These are phyloP conservation scores for Tolypocladium endophyticum DNA, from an alignment of 2,329 filamentous ascomycete genomes.

Conservation along the genomic window DNA sequence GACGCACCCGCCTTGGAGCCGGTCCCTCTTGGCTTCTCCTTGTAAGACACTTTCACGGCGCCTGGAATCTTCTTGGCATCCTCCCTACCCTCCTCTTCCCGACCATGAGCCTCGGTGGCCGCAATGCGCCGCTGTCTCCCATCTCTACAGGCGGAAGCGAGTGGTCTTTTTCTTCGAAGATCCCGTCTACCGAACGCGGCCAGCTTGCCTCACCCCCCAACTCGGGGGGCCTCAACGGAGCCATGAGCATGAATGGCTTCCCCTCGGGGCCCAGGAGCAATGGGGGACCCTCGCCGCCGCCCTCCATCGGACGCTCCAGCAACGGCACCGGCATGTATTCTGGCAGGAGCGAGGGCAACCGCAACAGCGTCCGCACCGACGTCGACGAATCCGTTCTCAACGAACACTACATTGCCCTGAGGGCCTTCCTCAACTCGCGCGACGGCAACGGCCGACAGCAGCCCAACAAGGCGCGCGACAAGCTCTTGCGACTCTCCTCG, in stretches of 20 bases:
- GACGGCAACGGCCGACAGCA: slow-evolving; percentile 66
- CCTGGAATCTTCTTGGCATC: slow-evolving; percentile 11
- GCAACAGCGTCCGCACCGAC: slow-evolving; percentile 47
- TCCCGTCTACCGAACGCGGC: slow-evolving; percentile 46
- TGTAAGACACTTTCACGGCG: background rate
- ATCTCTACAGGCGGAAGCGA: slow-evolving; percentile 77
- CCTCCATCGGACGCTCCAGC: slow-evolving; percentile 78
- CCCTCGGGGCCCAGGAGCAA: slow-evolving; percentile 44
- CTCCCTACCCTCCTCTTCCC: slow-evolving; percentile 11
- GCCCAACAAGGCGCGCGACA: slow-evolving; percentile 86
- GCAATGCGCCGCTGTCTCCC: slow-evolving; percentile 70
- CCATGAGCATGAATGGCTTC: slow-evolving; percentile 51
- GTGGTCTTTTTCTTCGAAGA: slow-evolving; percentile 60
- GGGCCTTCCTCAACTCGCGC: slow-evolving; percentile 64
- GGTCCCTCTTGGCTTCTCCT: background rate
- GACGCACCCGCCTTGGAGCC: slow-evolving; percentile 1
- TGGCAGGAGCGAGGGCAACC: slow-evolving; percentile 55
- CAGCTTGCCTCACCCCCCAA: slow-evolving; percentile 60
- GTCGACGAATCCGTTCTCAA: slow-evolving; percentile 51
- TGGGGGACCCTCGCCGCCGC: slow-evolving; percentile 71
- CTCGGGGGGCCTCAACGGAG: slow-evolving; percentile 49
- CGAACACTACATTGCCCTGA: slow-evolving; percentile 75
- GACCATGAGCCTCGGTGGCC: slow-evolving; percentile 53
- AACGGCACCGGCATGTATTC: slow-evolving; percentile 63
- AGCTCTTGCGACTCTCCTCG: slow-evolving; percentile 76